Percentiles rank a stretch among this genome's conserved stretches.
Evolutionary conservation across 768 basidiomycete species (phyloP).

Genomic region (Plicaturopsis crispa): DNA sequence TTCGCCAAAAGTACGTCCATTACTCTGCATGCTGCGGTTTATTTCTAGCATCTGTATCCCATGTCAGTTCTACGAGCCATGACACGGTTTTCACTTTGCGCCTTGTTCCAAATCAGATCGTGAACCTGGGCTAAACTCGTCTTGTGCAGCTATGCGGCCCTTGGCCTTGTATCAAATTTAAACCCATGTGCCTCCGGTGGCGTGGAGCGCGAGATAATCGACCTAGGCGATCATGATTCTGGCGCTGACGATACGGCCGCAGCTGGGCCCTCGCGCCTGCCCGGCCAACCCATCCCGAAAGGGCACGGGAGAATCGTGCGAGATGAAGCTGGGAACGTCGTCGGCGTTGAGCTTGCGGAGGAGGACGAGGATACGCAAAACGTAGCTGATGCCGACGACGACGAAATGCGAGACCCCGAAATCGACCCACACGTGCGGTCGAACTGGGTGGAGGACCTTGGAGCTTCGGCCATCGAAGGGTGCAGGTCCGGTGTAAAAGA

Average conservation of each 20-base stretch:
- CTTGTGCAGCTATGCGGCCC: conserved; percentile 56
- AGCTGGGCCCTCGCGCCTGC: neutral
- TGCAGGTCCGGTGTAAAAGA: conserved; percentile 14
- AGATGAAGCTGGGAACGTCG: conserved; percentile 69
- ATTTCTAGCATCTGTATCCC: conserved; percentile 6
- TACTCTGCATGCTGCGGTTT: no score
- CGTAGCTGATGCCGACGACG: conserved; percentile 17
- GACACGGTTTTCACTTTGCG: conserved; percentile 1
- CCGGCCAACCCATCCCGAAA: conserved; percentile 31
- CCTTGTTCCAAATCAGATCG: neutral
- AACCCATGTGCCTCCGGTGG: conserved; percentile 68
- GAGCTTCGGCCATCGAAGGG: conserved; percentile 12
- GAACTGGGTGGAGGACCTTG: conserved; percentile 34
- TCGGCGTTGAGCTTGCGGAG: conserved; percentile 60
- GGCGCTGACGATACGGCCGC: neutral
- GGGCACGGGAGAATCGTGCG: conserved; percentile 80
- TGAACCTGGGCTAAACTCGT: neutral
- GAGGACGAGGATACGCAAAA: conserved; percentile 34
- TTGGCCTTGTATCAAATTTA: conserved; percentile 66
- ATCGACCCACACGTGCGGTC: conserved; percentile 23
- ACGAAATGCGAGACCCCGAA: conserved; percentile 32
- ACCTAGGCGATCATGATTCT: no score
- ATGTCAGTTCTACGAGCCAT: conserved; percentile 6
- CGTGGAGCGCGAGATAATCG: conserved; percentile 34
- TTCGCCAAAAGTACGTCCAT: conserved; percentile 84